Base-by-base conservation (phyloP, 352 stramenopile species). In the Phytophthora parvispora region DNA sequence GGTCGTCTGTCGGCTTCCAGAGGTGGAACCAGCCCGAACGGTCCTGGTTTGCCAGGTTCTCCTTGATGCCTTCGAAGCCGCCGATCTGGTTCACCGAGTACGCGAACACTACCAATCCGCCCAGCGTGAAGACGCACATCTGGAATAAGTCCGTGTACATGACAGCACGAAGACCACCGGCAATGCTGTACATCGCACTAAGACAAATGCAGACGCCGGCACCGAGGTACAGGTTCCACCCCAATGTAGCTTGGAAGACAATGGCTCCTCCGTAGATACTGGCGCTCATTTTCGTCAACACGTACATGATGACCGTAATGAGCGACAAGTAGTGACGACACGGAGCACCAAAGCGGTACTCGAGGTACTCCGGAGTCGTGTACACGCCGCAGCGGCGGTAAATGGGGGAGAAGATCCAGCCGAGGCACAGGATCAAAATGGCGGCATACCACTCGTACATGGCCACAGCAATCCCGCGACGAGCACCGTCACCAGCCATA, bases 71-170 rank as follows among this genome's bases (percentile, higher is more conserved):
- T 27, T 67, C 47, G 40, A 88, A 87, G 42, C 83, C 83, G 22
- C 83, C 84, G n/a, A 89, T 80, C 38, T 87, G 69, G 66, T 81
- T 75, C 29, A 87, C 62, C 38, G 80, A 88, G 55, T 77, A 83
- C 25, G 66, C 43, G 58, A 90, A 83, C 25, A 92, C 78, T 9
- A 90, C 74, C n/a, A 91, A 60, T 2, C 84, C 82, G 52, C 84
- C 84, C 4, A 78, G 57, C 16, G 86, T 81, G 52, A 92, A 89
- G 51, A 90, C 80, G 54, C 80, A 84, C 75, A 87, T 91, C 52
- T 92, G 82, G 64, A 91, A 87, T 29, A 89, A 38, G 52, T 92
- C 84, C 15, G 84, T 91, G 75, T 91, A 91, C 75, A 91, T 91
- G 25, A 92, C 82, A 32, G 84, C 84, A 27, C 81, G 78, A 15